Percentiles rank a stretch among this genome's conserved stretches.
Evolutionary conservation across 164 flowering plant species (phyloP).

Genomic region (Warburgia ugandensis): DNA sequence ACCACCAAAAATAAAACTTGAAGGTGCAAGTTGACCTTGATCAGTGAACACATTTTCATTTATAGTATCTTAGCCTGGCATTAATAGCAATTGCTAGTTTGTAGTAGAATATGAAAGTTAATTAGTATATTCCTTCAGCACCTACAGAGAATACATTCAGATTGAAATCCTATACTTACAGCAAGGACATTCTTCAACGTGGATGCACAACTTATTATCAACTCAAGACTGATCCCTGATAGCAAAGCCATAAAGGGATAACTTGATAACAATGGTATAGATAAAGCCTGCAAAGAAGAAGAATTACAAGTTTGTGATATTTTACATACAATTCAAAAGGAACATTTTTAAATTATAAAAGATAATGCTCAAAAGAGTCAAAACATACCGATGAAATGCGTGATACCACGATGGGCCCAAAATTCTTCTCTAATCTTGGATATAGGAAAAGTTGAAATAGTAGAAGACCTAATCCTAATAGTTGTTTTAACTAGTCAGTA

Average conservation of each 20-base stretch:
- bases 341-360: neutral
- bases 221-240: conserved; percentile 37
- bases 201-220: conserved; percentile 48
- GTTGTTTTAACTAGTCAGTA: neutral
- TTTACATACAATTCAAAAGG: too few relatives aligned
- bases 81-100: too few relatives aligned
- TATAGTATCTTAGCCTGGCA: too few relatives aligned
- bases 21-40: too few relatives aligned
- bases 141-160: too few relatives aligned
- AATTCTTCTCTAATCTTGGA: conserved; percentile 31
- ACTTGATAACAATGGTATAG: conserved; percentile 47
- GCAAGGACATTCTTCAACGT: conserved; percentile 46
- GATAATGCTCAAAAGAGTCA: too few relatives aligned
- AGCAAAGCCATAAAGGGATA: conserved; percentile 53
- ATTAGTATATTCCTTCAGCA: too few relatives aligned
- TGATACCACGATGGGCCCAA: conserved; percentile 38
- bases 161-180: conserved; percentile 53
- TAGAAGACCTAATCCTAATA: conserved; percentile 43
- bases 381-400: conserved; percentile 46
- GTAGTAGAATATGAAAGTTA: too few relatives aligned
- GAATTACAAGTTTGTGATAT: neutral
- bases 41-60: too few relatives aligned
- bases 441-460: conserved; percentile 45
- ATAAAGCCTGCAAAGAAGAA: conserved; percentile 24
- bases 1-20: too few relatives aligned